Evolutionary conservation across 2,329 filamentous ascomycete species (phyloP).

Genomic region (Hymenoscyphus repandus): DNA sequence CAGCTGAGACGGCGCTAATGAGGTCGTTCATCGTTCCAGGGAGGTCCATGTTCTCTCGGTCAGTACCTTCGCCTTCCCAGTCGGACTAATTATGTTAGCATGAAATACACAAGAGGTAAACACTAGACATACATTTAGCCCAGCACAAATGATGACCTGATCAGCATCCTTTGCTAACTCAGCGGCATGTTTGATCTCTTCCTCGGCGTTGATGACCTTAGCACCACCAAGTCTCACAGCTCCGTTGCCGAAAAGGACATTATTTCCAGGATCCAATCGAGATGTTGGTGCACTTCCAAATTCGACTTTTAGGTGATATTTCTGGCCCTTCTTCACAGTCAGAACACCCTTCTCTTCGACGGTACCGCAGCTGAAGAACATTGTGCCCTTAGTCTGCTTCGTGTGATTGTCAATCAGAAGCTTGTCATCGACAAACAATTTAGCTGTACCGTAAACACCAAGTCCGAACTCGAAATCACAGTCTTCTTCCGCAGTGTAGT

Average conservation of each 20-base stretch:
- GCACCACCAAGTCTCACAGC: conserved; percentile 58
- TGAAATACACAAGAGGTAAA: not conserved
- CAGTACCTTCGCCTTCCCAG: conserved; percentile 75
- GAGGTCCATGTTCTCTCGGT: conserved; percentile 73
- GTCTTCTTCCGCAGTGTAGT: conserved; percentile 26
- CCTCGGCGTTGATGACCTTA: conserved; percentile 50
- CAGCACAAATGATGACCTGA: conserved; percentile 72
- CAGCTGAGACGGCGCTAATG: conserved; percentile 58
- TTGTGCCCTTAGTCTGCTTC: conserved; percentile 28
- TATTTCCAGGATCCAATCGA: conserved; percentile 44
- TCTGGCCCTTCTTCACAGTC: conserved; percentile 27
- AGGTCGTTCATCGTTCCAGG: conserved; percentile 68
- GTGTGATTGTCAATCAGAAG: conserved; percentile 34
- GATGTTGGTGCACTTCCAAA: conserved; percentile 56
- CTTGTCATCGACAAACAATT: conserved; percentile 33
- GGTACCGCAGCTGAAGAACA: conserved; percentile 32
- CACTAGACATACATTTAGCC: conserved; percentile 53
- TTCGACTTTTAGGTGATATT: conserved; percentile 30
- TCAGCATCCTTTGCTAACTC: conserved; percentile 64
- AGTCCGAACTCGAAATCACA: conserved; percentile 32
- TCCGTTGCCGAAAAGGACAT: conserved; percentile 50
- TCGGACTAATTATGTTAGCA: conserved; percentile 39
- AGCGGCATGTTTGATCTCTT: conserved; percentile 61
- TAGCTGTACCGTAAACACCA: conserved; percentile 31
- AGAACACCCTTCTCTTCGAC: conserved; percentile 30